Evolutionary conservation across 768 basidiomycete genomes (phyloP), one percentile per base, ranked within the genome.

Genomic region (Leccinum incarnatum): DNA sequence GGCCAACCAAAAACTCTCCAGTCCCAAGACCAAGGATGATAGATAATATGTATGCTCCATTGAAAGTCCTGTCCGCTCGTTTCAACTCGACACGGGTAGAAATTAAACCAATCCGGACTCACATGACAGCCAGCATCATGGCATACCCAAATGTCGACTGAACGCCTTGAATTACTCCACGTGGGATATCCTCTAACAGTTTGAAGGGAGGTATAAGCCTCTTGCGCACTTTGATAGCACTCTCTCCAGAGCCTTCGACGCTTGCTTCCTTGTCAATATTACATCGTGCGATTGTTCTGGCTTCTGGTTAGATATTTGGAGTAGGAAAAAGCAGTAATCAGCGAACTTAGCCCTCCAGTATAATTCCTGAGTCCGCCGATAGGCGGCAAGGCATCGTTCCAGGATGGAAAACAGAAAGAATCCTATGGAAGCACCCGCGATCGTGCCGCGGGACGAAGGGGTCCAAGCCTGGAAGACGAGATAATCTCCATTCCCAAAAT

Each of bases 101-200:
- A 17, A 17, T 12, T 10, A 50, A 48, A 48, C 21, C 21, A 8
- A 5, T 1, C 25, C 7, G 15, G 36, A 47, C 86, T 73, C 72
- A 92, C 91, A 93, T 93, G 65, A 91, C 79, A 9, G 82, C 84
- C 69, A 93, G 72, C 93, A 96, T 95, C 57, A 95, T 80, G 5
- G 78, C 63, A 64, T 91, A 95, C 25, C 74, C 75, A 21, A 95
- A 65, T 21, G 84, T 71, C 45, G 84, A 78, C 58, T 93, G 90
- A 19, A 85, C 57, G 9, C 82, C 82, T 61, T 86, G 83, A 45
- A 92, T 65, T 2, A 81, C 67, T 1, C 92, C 92, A 37, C 93
- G 83, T 1, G 84, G 80, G 7, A 91, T 64, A 70, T 95, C 94
- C 61, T 88, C 84, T 17, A 78, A 73, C 25, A 77, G 71, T 27